phyloP scores from a whole-genome alignment of 1,284 basidiomycete species.

The Ganoderma meredithae region DNA sequence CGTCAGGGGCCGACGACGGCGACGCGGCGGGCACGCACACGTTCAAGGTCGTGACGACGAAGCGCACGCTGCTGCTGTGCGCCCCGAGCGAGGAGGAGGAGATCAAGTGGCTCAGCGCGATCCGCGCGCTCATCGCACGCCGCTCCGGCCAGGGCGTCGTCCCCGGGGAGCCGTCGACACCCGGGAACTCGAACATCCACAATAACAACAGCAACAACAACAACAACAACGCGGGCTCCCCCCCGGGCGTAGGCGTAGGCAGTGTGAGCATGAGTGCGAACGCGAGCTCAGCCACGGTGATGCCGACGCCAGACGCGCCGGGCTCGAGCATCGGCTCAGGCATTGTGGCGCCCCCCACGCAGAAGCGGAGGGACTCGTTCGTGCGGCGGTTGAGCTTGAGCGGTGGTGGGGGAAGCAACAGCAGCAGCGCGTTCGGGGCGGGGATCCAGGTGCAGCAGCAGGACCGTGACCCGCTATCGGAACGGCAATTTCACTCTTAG shows the following conservation, averaged over 20 bases:
- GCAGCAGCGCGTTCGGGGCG: constrained; percentile 17
- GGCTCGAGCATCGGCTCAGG: not conserved
- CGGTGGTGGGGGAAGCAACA: too few relatives aligned
- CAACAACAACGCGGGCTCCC: constrained; percentile 5
- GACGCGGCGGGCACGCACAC: constrained; percentile 60
- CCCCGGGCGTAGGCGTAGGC: constrained; percentile 7
- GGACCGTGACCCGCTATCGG: constrained; percentile 32
- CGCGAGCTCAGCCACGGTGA: constrained; percentile 6
- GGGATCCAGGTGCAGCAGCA: constrained; percentile 14
- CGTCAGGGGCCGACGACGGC: constrained; percentile 51
- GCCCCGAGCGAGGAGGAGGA: constrained; percentile 98
- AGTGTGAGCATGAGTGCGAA: constrained; percentile 8
- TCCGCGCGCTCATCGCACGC: constrained; percentile 88
- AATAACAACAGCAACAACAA: too few relatives aligned
- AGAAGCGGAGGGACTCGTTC: constrained; percentile 34
- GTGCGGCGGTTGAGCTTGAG: constrained; percentile 41
- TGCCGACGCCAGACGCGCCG: too few relatives aligned
- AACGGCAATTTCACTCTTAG: constrained; percentile 35
- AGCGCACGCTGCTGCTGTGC: constrained; percentile 88
- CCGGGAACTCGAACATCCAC: constrained; percentile 10
- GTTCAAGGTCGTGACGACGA: constrained; percentile 97
- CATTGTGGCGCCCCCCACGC: constrained; percentile 11
- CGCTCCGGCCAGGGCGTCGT: constrained; percentile 59
- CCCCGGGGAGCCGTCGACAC: constrained; percentile 41
- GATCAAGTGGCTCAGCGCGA: constrained; percentile 96